Percentiles rank a stretch among this genome's conserved stretches.
These are phyloP conservation scores for Kernera saxatilis DNA, from an alignment of 345 rosid genomes.

Conservation along the genomic window DNA sequence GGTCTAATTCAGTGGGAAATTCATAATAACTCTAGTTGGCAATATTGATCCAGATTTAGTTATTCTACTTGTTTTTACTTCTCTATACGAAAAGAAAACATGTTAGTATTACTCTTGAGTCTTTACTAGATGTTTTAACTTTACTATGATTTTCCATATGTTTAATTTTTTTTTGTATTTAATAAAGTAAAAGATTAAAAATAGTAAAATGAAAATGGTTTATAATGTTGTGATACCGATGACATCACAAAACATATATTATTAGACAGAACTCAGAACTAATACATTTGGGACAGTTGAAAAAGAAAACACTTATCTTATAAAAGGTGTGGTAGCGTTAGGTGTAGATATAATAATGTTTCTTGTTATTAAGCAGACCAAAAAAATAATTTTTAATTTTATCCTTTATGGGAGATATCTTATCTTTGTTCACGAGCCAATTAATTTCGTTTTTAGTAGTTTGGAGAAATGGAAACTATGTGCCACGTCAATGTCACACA, in stretches of 20 bases:
- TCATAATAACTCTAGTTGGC: not conserved
- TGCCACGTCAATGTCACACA: slow-evolving; percentile 13
- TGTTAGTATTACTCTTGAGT: too few relatives aligned
- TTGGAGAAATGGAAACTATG: not conserved
- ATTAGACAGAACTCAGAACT: not conserved
- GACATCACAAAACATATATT: not conserved
- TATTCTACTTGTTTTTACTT: not conserved
- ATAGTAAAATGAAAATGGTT: not conserved
- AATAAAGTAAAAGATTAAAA: not conserved
- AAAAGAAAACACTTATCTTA: not conserved
- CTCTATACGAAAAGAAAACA: not conserved
- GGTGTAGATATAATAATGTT: not conserved
- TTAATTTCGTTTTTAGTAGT: not conserved
- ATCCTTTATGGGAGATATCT: not conserved
- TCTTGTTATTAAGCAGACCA: not conserved
- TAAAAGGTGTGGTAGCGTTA: slow-evolving; percentile 1
- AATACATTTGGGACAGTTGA: not conserved
- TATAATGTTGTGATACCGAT: not conserved
- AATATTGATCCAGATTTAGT: not conserved
- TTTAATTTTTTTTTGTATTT: not conserved
- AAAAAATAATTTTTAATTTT: not conserved
- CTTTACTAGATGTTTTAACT: not conserved
- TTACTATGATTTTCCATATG: not conserved
- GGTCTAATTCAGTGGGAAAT: not conserved
- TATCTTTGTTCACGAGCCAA: slow-evolving; percentile 10